phyloP scores from a whole-genome alignment of 345 rosid genomes.

The Gossypium sturtianum region DNA sequence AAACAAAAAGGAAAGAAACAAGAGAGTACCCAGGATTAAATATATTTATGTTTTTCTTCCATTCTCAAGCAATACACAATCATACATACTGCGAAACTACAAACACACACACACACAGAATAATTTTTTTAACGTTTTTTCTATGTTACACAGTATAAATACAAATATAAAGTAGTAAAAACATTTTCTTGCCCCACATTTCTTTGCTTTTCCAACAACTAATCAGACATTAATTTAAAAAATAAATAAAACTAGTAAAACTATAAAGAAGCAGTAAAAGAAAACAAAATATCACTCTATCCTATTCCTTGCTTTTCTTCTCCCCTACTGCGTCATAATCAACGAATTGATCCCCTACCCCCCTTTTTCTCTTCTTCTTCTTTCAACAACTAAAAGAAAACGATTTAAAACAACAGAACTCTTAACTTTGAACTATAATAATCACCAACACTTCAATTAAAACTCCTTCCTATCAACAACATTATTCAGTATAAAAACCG shows the following conservation, averaged over 20 bases:
- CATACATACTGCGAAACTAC: neutral
- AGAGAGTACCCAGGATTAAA: neutral
- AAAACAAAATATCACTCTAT: neutral
- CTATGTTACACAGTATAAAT: neutral
- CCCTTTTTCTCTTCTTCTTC: neutral
- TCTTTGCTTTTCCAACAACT: neutral
- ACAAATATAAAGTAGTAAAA: neutral
- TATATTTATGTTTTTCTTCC: neutral
- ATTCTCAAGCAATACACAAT: neutral
- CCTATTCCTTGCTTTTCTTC: neutral
- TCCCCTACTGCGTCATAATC: neutral
- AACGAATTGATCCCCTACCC: neutral
- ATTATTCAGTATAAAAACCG: neutral
- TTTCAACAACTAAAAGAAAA: constrained; percentile 6
- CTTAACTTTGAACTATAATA: constrained; percentile 2
- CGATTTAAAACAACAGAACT: neutral
- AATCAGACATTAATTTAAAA: neutral
- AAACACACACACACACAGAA: neutral
- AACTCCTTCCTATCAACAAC: neutral
- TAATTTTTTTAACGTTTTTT: neutral
- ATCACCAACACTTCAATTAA: neutral
- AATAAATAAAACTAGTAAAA: neutral
- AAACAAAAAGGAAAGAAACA: neutral
- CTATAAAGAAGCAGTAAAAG: neutral
- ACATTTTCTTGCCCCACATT: neutral